These are phyloP conservation scores for Arabidopsis thaliana DNA, from an alignment of 345 rosid species.

Conservation along the genomic window DNA sequence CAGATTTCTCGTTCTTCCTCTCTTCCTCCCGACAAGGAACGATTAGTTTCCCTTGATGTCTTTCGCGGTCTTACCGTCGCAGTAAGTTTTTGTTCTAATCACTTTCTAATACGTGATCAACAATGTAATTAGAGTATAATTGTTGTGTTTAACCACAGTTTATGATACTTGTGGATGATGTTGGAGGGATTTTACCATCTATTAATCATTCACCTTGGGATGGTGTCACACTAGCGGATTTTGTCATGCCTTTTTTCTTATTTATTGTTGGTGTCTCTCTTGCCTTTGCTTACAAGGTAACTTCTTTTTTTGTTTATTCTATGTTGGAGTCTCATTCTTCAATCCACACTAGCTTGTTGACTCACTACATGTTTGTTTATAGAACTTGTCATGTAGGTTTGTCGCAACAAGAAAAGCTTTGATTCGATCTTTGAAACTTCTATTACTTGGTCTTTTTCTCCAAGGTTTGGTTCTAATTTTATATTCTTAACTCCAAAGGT, in stretches of 20 bases:
- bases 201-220: slow-evolving; percentile 95
- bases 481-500: background rate
- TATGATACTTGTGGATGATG: slow-evolving; percentile 89
- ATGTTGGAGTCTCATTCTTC: background rate
- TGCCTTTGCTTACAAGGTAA: slow-evolving; percentile 77
- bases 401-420: slow-evolving; percentile 73
- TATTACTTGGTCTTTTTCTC: slow-evolving; percentile 69
- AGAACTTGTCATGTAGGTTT: slow-evolving; percentile 63
- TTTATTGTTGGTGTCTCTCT: slow-evolving; percentile 89
- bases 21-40: slow-evolving; percentile 35
- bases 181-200: slow-evolving; percentile 76
- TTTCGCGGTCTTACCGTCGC: slow-evolving; percentile 77
- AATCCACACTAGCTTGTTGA: too few relatives aligned
- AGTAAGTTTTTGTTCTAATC: background rate
- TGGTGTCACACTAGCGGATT: slow-evolving; percentile 86
- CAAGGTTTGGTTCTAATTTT: slow-evolving; percentile 59
- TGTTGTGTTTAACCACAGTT: slow-evolving; percentile 54
- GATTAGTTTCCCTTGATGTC: slow-evolving; percentile 73
- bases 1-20: slow-evolving; percentile 46
- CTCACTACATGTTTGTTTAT: slow-evolving; percentile 1
- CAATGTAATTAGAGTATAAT: background rate
- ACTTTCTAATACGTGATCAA: background rate
- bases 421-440: slow-evolving; percentile 62
- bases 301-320: background rate
- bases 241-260: slow-evolving; percentile 92